Conservation (phyloP, 2,329 filamentous ascomycete genomes). For the Talaromyces sp. region DNA sequence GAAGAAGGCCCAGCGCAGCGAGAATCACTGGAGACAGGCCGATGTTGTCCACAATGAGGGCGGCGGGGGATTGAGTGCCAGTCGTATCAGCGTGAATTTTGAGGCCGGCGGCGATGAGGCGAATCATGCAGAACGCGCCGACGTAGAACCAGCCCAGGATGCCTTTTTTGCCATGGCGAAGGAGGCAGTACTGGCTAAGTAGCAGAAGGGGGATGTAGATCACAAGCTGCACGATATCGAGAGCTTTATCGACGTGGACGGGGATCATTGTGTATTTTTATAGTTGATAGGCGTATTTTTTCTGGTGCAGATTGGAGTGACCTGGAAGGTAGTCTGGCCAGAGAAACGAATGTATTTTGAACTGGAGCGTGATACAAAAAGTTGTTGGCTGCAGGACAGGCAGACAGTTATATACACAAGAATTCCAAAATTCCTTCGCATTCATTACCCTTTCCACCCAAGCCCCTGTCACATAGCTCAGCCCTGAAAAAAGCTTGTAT, state of each 20-base stretch:
- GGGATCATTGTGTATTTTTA: slow-evolving; percentile 1
- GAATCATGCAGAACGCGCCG: slow-evolving; percentile 5
- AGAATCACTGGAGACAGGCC: slow-evolving; percentile 7
- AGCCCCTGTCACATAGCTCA: not conserved
- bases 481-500: not conserved
- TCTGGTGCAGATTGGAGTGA: not conserved
- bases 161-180: slow-evolving; percentile 5
- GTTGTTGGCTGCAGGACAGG: not conserved
- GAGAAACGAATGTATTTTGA: not conserved
- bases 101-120: slow-evolving; percentile 4
- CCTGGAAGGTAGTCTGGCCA: not conserved
- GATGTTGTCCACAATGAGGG: slow-evolving; percentile 6
- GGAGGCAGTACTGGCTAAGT: slow-evolving; percentile 1
- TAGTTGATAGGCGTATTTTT: not conserved
- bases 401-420: not conserved
- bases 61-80: not conserved
- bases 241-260: not conserved
- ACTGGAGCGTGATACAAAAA: no score
- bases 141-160: slow-evolving; percentile 5
- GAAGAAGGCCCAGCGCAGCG: slow-evolving; percentile 3
- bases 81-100: slow-evolving; percentile 1
- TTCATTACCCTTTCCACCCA: not conserved
- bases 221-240: slow-evolving; percentile 3
- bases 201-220: slow-evolving; percentile 1
- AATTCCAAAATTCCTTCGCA: not conserved